phyloP scores from a whole-genome alignment of 2,329 filamentous ascomycete species.

The Colletotrichum sansevieriae region DNA sequence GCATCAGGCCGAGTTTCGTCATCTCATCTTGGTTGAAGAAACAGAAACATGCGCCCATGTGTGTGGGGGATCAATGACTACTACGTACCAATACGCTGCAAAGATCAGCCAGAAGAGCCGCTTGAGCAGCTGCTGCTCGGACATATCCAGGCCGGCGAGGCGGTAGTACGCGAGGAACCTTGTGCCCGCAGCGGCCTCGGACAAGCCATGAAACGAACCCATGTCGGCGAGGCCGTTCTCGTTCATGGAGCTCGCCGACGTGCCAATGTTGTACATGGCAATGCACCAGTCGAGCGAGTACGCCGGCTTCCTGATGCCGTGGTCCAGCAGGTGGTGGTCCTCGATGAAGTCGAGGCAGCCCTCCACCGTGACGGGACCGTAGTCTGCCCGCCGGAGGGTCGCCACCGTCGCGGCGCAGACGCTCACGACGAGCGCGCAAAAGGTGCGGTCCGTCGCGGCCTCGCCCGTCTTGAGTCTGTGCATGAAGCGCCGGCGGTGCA shows the following conservation, averaged over 20 bases:
- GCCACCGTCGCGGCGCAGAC: conserved; percentile 52
- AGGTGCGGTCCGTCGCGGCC: conserved; percentile 46
- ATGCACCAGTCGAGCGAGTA: conserved; percentile 53
- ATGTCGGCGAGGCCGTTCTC: conserved; percentile 39
- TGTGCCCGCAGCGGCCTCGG: conserved; percentile 47
- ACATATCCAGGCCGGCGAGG: conserved; percentile 43
- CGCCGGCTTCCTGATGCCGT: conserved; percentile 26
- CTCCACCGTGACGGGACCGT: conserved; percentile 47
- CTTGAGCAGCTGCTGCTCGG: conserved; percentile 50
- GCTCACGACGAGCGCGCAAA: conserved; percentile 51
- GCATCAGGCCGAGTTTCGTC: not conserved
- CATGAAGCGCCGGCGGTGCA: conserved; percentile 50
- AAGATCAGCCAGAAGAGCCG: conserved; percentile 53
- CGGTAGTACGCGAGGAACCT: conserved; percentile 49
- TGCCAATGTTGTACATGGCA: conserved; percentile 52
- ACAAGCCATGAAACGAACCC: conserved; percentile 43
- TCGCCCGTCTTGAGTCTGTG: conserved; percentile 46
- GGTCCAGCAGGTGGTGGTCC: conserved; percentile 45
- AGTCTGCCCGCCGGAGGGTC: conserved; percentile 48
- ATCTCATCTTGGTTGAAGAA: conserved; percentile 1
- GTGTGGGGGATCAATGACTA: no score
- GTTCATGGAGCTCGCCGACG: conserved; percentile 42
- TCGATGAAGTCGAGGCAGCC: conserved; percentile 49
- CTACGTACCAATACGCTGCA: conserved; percentile 40
- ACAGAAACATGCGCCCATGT: not conserved